Evolutionary conservation across 495 filamentous ascomycete genomes (phyloP).

Genomic region (Ascodesmis nigricans): DNA sequence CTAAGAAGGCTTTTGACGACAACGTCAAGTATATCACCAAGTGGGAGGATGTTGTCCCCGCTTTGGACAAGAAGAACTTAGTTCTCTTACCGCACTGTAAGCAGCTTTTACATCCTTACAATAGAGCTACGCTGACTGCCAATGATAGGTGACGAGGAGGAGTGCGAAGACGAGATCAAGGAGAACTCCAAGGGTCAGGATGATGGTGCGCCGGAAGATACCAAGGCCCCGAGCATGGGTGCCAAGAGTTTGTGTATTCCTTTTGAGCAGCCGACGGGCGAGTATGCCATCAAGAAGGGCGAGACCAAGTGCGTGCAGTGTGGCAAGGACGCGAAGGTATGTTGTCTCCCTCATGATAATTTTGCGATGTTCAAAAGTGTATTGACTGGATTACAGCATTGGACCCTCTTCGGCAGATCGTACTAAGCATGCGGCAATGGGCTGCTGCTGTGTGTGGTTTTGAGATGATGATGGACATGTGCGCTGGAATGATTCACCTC

Average conservation of each 20-base stretch:
- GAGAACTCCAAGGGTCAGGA: constrained; percentile 53
- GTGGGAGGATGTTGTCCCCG: constrained; percentile 76
- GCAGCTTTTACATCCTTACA: background rate
- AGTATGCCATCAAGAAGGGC: constrained; percentile 35
- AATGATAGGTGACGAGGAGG: constrained; percentile 27
- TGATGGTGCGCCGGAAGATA: constrained; percentile 49
- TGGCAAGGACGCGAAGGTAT: constrained; percentile 22
- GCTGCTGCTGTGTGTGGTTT: no score
- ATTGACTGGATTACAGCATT: constrained; percentile 11
- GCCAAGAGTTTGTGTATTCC: constrained; percentile 96
- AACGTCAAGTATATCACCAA: constrained; percentile 63
- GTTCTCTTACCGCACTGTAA: constrained; percentile 72
- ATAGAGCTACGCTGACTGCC: background rate
- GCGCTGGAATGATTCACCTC: no score
- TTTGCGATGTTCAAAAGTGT: background rate
- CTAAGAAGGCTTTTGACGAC: constrained; percentile 46
- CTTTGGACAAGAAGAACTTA: constrained; percentile 77
- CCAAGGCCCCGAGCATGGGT: constrained; percentile 77
- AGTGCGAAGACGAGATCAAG: constrained; percentile 89
- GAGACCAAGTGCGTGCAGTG: constrained; percentile 87
- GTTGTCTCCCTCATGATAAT: background rate
- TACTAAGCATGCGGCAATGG: no score
- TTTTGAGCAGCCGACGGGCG: constrained; percentile 72
- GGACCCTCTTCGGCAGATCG: constrained; percentile 20
- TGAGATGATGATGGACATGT: no score